Percentiles rank a stretch among this genome's conserved stretches.
Evolutionary conservation across 1,284 basidiomycete species (phyloP).

Genomic region (Microbotryum intermedium): DNA sequence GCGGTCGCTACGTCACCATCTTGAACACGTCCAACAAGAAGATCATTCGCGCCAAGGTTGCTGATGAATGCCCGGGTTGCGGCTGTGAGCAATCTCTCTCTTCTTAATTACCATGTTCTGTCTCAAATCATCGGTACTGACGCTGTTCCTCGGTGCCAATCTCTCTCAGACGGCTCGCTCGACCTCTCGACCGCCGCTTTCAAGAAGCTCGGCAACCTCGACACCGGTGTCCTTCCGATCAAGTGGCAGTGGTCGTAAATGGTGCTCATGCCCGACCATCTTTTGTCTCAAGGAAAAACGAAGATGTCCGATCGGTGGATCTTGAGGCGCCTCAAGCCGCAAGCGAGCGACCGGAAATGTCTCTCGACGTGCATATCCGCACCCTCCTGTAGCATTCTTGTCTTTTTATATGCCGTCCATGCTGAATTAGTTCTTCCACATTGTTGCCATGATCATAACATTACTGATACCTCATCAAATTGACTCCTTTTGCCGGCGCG

Average conservation of each 20-base stretch:
- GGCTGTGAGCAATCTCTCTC: not conserved
- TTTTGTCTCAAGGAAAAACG: too few species aligned
- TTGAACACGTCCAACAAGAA: constrained; percentile 16
- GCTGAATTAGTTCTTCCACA: too few species aligned
- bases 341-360: too few species aligned
- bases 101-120: not conserved
- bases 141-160: not conserved
- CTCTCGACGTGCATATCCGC: too few species aligned
- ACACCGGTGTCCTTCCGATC: constrained; percentile 18
- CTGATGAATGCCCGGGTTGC: constrained; percentile 8
- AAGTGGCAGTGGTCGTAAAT: constrained; percentile 8
- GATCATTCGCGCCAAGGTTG: constrained; percentile 4
- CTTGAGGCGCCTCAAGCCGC: too few species aligned
- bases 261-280: too few species aligned
- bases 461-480: too few species aligned
- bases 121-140: not conserved
- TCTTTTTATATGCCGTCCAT: too few species aligned
- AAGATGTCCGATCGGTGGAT: too few species aligned
- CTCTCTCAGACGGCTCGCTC: not conserved
- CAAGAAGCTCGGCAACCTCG: constrained; percentile 7
- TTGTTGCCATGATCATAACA: too few species aligned
- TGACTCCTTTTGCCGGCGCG: too few species aligned
- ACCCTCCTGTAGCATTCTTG: too few species aligned
- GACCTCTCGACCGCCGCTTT: not conserved
- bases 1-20: constrained; percentile 8